Evolutionary conservation across 805 yeast species (phyloP).

Genomic region (Pichia nanzhaoensis): DNA sequence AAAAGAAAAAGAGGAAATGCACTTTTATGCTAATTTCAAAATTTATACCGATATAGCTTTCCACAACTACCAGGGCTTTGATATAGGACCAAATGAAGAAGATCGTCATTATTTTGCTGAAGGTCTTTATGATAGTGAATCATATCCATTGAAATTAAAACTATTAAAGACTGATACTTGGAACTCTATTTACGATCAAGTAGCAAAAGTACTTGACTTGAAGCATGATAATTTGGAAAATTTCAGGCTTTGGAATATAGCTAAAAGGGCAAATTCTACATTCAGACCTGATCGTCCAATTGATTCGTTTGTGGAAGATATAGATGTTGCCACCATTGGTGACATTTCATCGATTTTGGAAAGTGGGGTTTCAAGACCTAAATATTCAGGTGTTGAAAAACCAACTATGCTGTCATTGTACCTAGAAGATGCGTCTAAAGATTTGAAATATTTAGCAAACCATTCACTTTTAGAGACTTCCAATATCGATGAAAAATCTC

Average conservation of each 20-base stretch:
- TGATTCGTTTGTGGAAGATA: conserved; percentile 21
- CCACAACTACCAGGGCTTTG: conserved; percentile 62
- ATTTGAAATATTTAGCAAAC: conserved; percentile 30
- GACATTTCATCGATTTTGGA: conserved; percentile 39
- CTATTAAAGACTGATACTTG: conserved; percentile 52
- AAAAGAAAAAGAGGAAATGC: conserved; percentile 67
- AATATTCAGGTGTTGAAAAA: conserved; percentile 32
- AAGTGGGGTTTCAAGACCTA: conserved; percentile 26
- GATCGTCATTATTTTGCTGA: conserved; percentile 40
- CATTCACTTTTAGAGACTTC: conserved; percentile 11
- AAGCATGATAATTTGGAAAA: conserved; percentile 21
- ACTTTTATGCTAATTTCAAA: conserved; percentile 50
- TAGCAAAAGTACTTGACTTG: conserved; percentile 38
- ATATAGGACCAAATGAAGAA: conserved; percentile 59
- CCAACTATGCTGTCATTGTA: conserved; percentile 46
- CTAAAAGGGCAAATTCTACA: conserved; percentile 65
- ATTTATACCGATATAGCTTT: conserved; percentile 51
- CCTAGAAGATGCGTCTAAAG: conserved; percentile 53
- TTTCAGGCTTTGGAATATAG: conserved; percentile 54
- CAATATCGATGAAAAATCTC: background rate
- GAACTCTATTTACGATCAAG: conserved; percentile 40
- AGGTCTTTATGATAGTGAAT: conserved; percentile 39
- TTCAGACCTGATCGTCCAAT: conserved; percentile 50
- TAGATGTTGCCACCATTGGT: conserved; percentile 37
- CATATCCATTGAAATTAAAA: conserved; percentile 44